Evolutionary conservation across 1,284 basidiomycete species (phyloP).

Genomic region (Vanrija sp.): DNA sequence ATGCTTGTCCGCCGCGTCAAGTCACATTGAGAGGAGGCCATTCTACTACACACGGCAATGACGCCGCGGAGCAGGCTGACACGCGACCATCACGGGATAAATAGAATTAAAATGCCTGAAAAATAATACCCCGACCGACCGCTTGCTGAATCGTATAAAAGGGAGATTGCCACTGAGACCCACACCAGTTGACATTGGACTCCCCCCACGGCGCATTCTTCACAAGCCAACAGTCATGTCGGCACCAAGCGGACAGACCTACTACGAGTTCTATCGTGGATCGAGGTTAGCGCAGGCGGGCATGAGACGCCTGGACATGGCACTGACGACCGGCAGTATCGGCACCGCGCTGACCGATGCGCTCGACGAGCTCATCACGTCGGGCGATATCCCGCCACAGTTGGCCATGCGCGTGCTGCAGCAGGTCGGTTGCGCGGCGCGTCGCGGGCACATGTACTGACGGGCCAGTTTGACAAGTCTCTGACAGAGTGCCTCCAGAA

Average conservation of each 20-base stretch:
- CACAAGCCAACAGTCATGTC: too few relatives aligned
- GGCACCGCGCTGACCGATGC: constrained; percentile 98
- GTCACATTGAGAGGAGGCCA: too few relatives aligned
- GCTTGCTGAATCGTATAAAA: neutral
- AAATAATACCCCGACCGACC: neutral
- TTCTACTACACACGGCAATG: too few relatives aligned
- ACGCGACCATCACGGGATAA: too few relatives aligned
- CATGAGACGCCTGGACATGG: too few relatives aligned
- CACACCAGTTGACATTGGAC: neutral
- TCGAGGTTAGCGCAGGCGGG: constrained; percentile 28
- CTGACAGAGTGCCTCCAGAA: constrained; percentile 84
- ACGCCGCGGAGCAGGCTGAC: too few relatives aligned
- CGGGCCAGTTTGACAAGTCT: constrained; percentile 84
- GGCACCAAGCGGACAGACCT: constrained; percentile 52
- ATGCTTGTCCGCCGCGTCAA: too few relatives aligned
- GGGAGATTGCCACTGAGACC: neutral
- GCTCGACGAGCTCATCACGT: constrained; percentile 96
- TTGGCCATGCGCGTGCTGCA: constrained; percentile 94
- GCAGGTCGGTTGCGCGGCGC: constrained; percentile 62
- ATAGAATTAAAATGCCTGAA: neutral
- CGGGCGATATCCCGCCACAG: constrained; percentile 94
- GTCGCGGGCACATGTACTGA: neutral
- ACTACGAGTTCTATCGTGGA: constrained; percentile 81
- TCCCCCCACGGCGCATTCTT: too few relatives aligned
- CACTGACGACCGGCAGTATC: constrained; percentile 58